Evolutionary conservation across 768 basidiomycete species (phyloP).

Genomic region (Suillus plorans): DNA sequence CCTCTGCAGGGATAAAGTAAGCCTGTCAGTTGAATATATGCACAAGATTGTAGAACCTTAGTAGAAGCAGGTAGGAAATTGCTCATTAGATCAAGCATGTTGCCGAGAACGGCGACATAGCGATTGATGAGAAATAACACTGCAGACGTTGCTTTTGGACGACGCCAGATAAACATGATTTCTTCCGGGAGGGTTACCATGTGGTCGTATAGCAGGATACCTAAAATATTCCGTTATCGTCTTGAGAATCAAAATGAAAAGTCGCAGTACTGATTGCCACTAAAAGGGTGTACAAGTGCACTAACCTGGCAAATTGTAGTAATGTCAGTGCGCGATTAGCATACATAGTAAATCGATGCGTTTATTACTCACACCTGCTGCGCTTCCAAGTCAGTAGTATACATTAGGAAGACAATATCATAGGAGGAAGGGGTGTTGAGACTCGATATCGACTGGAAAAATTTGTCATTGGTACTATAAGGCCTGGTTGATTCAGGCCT

Average conservation of each 20-base stretch:
- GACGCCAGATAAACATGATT: constrained; percentile 45
- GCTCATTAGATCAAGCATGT: constrained; percentile 30
- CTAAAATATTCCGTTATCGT: constrained; percentile 10
- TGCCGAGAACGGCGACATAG: constrained; percentile 45
- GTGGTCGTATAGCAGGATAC: constrained; percentile 30
- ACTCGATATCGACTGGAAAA: neutral
- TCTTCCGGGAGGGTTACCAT: constrained; percentile 34
- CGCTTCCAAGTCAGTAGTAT: neutral
- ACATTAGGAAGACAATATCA: neutral
- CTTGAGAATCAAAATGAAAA: neutral
- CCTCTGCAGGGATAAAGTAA: constrained; percentile 7
- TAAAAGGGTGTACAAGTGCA: neutral
- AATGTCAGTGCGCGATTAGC: neutral
- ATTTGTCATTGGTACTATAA: neutral
- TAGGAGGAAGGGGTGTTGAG: neutral
- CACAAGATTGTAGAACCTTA: neutral
- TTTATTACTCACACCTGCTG: neutral
- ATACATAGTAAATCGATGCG: neutral
- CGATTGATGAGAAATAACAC: constrained; percentile 51
- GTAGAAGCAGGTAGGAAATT: constrained; percentile 21
- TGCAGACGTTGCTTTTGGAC: constrained; percentile 37
- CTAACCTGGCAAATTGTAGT: neutral
- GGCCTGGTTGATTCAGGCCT: too few species aligned
- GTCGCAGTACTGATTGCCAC: neutral
- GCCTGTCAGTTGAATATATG: neutral